phyloP scores from a whole-genome alignment of 768 basidiomycete species.

The Termitomyces eurrhizus region DNA sequence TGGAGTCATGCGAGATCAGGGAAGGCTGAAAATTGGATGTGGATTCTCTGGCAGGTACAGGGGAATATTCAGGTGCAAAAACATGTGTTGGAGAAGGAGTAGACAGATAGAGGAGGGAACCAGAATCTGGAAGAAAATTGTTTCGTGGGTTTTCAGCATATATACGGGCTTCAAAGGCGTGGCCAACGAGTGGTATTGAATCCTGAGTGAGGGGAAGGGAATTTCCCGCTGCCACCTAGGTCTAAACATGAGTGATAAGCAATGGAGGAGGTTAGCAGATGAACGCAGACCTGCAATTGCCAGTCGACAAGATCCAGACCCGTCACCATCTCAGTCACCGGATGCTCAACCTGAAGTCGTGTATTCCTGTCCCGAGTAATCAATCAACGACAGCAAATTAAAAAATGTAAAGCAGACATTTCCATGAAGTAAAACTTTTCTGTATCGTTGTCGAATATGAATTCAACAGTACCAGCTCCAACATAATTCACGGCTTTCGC shows the following conservation, averaged over 20 bases:
- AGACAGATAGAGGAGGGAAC: slow-evolving; percentile 73
- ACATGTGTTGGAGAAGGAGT: slow-evolving; percentile 71
- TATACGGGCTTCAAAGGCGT: slow-evolving; percentile 92
- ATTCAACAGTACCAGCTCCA: slow-evolving; percentile 93
- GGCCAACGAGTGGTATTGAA: slow-evolving; percentile 82
- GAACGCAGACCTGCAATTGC: slow-evolving; percentile 70
- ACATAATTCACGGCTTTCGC: slow-evolving; percentile 89
- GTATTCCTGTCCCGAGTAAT: slow-evolving; percentile 57
- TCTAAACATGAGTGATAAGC: background rate
- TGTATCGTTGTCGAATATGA: slow-evolving; percentile 93
- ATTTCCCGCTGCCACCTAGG: slow-evolving; percentile 84
- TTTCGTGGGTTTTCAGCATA: slow-evolving; percentile 95
- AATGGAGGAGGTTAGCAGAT: background rate
- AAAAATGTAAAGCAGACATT: slow-evolving; percentile 51
- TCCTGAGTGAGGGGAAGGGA: slow-evolving; percentile 74
- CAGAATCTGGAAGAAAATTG: slow-evolving; percentile 90
- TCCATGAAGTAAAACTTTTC: slow-evolving; percentile 93
- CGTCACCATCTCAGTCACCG: slow-evolving; percentile 94
- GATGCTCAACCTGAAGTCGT: slow-evolving; percentile 84
- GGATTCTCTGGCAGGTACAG: slow-evolving; percentile 20
- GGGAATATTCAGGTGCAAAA: slow-evolving; percentile 51
- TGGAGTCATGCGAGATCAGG: slow-evolving; percentile 24
- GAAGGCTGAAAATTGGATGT: slow-evolving; percentile 28
- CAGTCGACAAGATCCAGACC: slow-evolving; percentile 93
- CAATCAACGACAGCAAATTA: background rate